phyloP scores from a whole-genome alignment of 164 flowering plant genomes.

The Magnolia sinica region DNA sequence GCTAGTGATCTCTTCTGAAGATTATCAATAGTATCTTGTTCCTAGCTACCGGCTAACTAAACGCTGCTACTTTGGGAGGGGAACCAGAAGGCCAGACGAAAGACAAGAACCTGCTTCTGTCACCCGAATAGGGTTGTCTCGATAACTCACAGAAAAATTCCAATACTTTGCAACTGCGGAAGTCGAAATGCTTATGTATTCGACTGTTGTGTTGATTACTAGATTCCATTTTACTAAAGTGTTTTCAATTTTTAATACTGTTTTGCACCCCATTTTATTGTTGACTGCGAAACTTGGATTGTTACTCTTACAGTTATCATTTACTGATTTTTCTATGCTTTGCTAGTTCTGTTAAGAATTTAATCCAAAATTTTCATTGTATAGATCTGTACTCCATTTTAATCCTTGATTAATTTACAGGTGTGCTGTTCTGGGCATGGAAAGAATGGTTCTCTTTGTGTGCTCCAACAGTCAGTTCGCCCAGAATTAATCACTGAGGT shows the following conservation, averaged over 20 bases:
- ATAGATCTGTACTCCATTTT: background rate
- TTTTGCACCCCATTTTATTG: background rate
- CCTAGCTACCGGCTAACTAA: no score
- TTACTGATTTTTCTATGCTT: background rate
- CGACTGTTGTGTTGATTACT: no score
- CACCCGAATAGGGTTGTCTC: no score
- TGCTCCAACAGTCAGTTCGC: slow-evolving; percentile 91
- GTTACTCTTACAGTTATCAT: background rate
- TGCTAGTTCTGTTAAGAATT: background rate
- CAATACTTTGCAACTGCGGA: no score
- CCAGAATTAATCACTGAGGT: slow-evolving; percentile 98
- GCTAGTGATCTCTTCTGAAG: no score
- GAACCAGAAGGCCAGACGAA: no score
- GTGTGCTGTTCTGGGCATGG: slow-evolving; percentile 99
- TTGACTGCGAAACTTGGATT: background rate
- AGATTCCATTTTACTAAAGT: background rate
- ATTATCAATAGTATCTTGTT: no score
- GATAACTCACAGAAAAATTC: no score
- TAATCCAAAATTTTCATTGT: background rate
- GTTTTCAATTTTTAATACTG: no score
- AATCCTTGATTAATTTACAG: slow-evolving; percentile 33
- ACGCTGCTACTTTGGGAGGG: no score
- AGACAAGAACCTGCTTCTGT: no score
- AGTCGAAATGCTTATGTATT: no score
- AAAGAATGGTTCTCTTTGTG: slow-evolving; percentile 87